phyloP scores from a whole-genome alignment of 345 rosid species.

The Garcia nutans region DNA sequence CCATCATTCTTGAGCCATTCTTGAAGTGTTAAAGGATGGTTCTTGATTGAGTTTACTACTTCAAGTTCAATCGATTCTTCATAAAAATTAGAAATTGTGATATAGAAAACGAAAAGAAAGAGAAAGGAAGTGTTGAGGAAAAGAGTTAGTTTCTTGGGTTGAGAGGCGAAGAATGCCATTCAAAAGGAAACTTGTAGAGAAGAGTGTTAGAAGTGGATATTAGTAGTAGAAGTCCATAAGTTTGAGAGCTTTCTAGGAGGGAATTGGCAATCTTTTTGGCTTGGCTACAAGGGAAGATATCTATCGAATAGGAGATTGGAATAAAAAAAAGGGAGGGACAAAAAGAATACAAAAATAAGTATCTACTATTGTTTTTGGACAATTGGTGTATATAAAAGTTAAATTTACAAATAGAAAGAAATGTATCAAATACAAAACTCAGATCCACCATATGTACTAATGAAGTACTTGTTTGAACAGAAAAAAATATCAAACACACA shows the following conservation, averaged over 20 bases:
- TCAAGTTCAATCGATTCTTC: conserved; percentile 15
- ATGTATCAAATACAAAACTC: not conserved
- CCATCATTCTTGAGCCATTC: conserved; percentile 14
- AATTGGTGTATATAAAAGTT: not conserved
- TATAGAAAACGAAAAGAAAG: conserved; percentile 39
- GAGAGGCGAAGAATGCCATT: conserved; percentile 40
- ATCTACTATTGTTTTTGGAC: not conserved
- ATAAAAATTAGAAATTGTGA: conserved; percentile 24
- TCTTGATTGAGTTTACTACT: not conserved
- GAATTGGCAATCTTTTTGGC: conserved; percentile 20
- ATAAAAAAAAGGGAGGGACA: not conserved
- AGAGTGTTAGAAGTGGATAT: conserved; percentile 14
- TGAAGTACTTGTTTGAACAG: not conserved
- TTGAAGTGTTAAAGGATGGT: conserved; percentile 14
- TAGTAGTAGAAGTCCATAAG: conserved; percentile 23
- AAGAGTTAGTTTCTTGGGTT: conserved; percentile 33
- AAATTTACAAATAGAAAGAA: not conserved
- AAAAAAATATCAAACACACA: not conserved
- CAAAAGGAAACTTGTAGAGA: conserved; percentile 22
- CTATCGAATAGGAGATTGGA: conserved; percentile 1
- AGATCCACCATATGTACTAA: not conserved
- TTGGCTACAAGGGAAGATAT: conserved; percentile 6
- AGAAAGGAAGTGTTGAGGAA: conserved; percentile 57
- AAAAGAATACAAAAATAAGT: not conserved
- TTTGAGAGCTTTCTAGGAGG: conserved; percentile 17